Base-by-base conservation (phyloP, 441 rosid species). In the Dalechampia spathulata region DNA sequence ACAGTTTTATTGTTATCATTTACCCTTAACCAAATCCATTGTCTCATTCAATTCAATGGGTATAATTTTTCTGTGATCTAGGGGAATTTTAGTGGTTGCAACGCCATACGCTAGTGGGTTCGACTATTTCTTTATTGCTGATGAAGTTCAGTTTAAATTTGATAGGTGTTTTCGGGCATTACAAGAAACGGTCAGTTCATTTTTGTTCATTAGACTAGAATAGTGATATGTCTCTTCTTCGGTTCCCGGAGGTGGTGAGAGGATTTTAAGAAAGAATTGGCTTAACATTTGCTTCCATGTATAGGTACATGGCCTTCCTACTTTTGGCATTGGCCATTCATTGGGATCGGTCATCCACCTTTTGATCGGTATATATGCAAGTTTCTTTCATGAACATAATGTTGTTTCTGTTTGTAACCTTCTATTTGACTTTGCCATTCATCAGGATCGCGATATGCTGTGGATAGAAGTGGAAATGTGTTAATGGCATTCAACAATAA, bases 41-140 rank as follows among this genome's bases (percentile, higher is more conserved):
- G n/a, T n/a, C n/a, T n/a, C n/a, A n/a, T n/a, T n/a, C n/a, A n/a
- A n/a, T n/a, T n/a, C n/a, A n/a, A n/a, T n/a, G n/a, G n/a, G n/a
- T n/a, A n/a, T n/a, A n/a, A n/a, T n/a, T n/a, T n/a, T n/a, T n/a
- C n/a, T 63, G 34, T 72, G 43, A 69, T 71, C 40, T 59, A 92
- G 96, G 84, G 99, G 90, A 57, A 56, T 78, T 64, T 71, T 92
- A 85, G 95, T 92, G 83, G 81, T 92, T 38, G 96, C 96, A 2
- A 88, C 98, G 45, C 98, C 98, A 14, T 92, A 86, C 74, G 80
- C 95, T 53, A 92, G 96, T 80, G 96, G 98, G 56, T 88, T 92
- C 58, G 98, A 92, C 73, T 80, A 92, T 72, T 88, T 88, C 81
- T 69, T 57, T 70, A 88, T 88, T 57, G 95, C 96, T 12, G 95